Evolutionary conservation across 495 filamentous ascomycete genomes (phyloP), one percentile per base, ranked within the genome.

Genomic region (Neurospora sp.): DNA sequence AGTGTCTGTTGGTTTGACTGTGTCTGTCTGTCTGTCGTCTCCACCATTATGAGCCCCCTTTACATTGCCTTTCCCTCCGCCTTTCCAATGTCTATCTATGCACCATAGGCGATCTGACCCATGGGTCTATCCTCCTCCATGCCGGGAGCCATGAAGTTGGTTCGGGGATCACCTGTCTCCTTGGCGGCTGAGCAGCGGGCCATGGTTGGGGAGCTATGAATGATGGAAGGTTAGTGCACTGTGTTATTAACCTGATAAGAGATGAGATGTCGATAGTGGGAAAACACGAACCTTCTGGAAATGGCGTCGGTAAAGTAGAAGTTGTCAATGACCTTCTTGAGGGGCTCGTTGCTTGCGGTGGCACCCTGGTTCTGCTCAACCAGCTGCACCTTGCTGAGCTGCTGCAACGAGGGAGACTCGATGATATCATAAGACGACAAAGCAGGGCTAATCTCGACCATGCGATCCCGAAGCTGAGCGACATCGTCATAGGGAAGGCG

Each of bases 221-320:
- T 75, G 6, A 72, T 5, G 20, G 22, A 2, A 20, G 37, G 5
- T 9, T 10, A 71, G 27, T 3, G 41, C 9, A 70, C 70, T 44
- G 40, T 73, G 27, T 10, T 14, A 74, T 31, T 38, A 40, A 8
- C 44, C 44, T 41, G 74, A 18, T 59, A 70, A 68, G 74, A 8
- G 27, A 22, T 31, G 40, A 35, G 20, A n/a, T 14, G 20, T 1
- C 48, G 22, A 31, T 8, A 48, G n/a, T 41, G 10, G 9, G 40
- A 59, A 72, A 69, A 65, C 0, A 77, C 88, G 79, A 83, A 94
- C 93, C 93, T 96, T 86, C 96, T 91, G 12, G 93, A 96, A 79
- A 99, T 98, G 27, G 90, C 88, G 82, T 99, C 96, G 74, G 96
- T 99, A 80, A 99, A 97, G 84, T 92, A 99, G 83, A 98, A 99